Evolutionary conservation across 1,284 basidiomycete species (phyloP), one percentile per base, ranked within the genome.

Genomic region (Fomitiporia mediterranea): DNA sequence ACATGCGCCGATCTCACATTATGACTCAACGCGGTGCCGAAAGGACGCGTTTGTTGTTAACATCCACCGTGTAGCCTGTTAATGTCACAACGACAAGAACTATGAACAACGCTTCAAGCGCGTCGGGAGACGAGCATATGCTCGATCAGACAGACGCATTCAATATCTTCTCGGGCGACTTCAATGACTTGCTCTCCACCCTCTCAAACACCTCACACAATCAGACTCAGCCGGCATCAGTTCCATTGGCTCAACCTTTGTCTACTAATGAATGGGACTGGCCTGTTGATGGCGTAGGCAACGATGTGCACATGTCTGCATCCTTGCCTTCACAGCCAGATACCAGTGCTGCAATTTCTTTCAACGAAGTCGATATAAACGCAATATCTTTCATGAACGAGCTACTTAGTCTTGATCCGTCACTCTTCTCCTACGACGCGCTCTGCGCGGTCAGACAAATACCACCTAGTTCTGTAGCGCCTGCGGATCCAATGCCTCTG

Each of bases 81-180:
- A n/a, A n/a, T n/a, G n/a, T n/a, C n/a, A n/a, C 7, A 34, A 51
- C 17, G 42, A 27, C 30, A 44, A 37, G 9, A 37, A 40, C n/a
- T 13, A 28, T 6, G 32, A 34, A n/a, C 25, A 50, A 19, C 32
- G 42, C 51, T 17, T 25, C 39, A 52, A 40, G 51, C 27, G 46
- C 50, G 27, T 57, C 56, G 23, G 17, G 30, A n/a, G 17, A 35
- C 46, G 48, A 59, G 23, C 27, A 40, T 27, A 21, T 42, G 27
- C 39, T 53, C 23, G 56, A 57, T 43, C 28, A 48, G 4, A 51
- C 54, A 13, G 58, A 60, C 38, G 38, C 55, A 25, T 43, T 56
- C 37, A 50, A n/a, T n/a, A n/a, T n/a, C n/a, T n/a, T n/a, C n/a
- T n/a, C n/a, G n/a, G n/a, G 34, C 51, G 53, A 56, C 46, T 44